phyloP scores from a whole-genome alignment of 2,329 filamentous ascomycete genomes.

The Trichophyton schoenleinii region DNA sequence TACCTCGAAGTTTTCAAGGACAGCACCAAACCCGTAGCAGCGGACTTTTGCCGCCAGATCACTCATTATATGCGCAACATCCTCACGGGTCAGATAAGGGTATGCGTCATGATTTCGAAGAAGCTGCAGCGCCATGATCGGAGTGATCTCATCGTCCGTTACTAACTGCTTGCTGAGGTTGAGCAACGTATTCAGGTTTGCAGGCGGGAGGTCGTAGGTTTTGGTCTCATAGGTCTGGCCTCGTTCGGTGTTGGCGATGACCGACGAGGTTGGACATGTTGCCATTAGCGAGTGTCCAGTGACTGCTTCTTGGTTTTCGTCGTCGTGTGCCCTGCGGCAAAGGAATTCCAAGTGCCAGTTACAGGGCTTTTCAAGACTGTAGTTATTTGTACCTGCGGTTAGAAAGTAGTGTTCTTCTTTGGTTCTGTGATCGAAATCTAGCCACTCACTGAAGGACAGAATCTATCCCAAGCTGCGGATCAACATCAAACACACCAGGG shows the following conservation, averaged over 20 bases:
- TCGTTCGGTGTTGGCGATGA: constrained; percentile 42
- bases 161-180: constrained; percentile 73
- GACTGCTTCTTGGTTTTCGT: constrained; percentile 50
- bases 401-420: background rate
- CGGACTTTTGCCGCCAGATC: constrained; percentile 69
- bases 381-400: background rate
- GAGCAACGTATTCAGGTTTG: constrained; percentile 66
- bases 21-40: constrained; percentile 74
- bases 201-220: constrained; percentile 67
- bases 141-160: constrained; percentile 72
- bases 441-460: constrained; percentile 35
- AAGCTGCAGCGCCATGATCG: constrained; percentile 87
- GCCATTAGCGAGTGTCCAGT: constrained; percentile 92
- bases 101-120: constrained; percentile 61
- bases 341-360: constrained; percentile 81
- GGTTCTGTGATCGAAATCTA: background rate
- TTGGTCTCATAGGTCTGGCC: constrained; percentile 50
- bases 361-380: constrained; percentile 66
- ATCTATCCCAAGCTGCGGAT: constrained; percentile 37
- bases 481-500: constrained; percentile 33
- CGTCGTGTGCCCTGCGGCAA: constrained; percentile 38
- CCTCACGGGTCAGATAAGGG: constrained; percentile 49
- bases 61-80: constrained; percentile 59
- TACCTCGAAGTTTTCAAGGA: constrained; percentile 54
- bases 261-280: constrained; percentile 63